Evolutionary conservation across 345 rosid genomes (phyloP).

Genomic region (Odontarrhena argentea): DNA sequence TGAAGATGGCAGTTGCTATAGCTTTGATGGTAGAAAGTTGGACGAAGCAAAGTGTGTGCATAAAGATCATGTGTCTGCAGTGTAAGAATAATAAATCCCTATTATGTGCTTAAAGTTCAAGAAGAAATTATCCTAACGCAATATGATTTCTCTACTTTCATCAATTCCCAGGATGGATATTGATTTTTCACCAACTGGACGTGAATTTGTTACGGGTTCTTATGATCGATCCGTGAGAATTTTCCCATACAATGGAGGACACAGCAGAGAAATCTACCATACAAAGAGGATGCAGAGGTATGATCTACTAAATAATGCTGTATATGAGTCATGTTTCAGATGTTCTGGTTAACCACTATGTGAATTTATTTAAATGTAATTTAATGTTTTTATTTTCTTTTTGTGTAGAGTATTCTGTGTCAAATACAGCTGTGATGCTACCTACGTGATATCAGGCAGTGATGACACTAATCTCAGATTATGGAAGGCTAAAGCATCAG

Average conservation of each 20-base stretch:
- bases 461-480: slow-evolving; percentile 93
- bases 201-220: slow-evolving; percentile 97
- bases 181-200: slow-evolving; percentile 96
- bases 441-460: slow-evolving; percentile 89
- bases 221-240: slow-evolving; percentile 96
- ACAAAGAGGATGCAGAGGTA: slow-evolving; percentile 99
- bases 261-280: slow-evolving; percentile 89
- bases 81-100: slow-evolving; percentile 55
- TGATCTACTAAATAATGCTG: slow-evolving; percentile 4
- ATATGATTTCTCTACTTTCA: slow-evolving; percentile 5
- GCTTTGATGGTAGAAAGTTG: slow-evolving; percentile 85
- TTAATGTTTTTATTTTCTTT: not conserved
- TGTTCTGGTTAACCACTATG: slow-evolving; percentile 5
- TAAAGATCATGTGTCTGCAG: slow-evolving; percentile 98
- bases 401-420: slow-evolving; percentile 80
- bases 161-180: slow-evolving; percentile 79
- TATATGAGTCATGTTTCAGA: not conserved
- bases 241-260: slow-evolving; percentile 89
- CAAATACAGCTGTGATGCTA: slow-evolving; percentile 92
- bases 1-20: slow-evolving; percentile 94
- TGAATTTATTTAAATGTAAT: not conserved
- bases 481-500: slow-evolving; percentile 99
- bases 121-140: slow-evolving; percentile 1
- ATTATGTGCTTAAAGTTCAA: not conserved
- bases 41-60: slow-evolving; percentile 92